Base-by-base conservation (phyloP, 73 alveolate species). In the Paramecium tetraurelia region DNA sequence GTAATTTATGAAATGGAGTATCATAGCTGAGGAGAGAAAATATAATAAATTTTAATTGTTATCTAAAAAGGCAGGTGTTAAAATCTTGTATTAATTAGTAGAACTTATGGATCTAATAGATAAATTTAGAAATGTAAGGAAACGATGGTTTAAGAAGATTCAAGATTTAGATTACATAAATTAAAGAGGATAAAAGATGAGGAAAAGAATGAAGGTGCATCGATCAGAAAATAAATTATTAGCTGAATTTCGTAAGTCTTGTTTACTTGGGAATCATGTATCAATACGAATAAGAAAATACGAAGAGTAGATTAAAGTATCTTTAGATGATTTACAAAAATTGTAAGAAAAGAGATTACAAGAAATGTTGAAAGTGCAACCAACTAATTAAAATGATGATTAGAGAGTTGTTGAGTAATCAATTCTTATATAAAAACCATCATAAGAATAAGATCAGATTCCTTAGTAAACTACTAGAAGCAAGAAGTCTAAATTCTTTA, bases 1-100 rank as follows among this genome's bases (percentile, higher is more conserved):
- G 21, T 43, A 80, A 46, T 31, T 80, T 22, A 41, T 80, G 57
- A 22, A 80, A 21, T 80, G 90, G 90, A 80, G 57, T 80, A 33
- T 43, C 2, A 41, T 80, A 18, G 10, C 21, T 9, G 90, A 80
- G 38, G 57, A 24, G n/a, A 46, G 70, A 18, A 44, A 27, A 44
- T 80, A 41, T 43, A 80, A 80, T 46, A 80, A 80, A 16, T 80
- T 80, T 80, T 24, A 31, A 10, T 27, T 48, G 7, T 20, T 80
- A 24, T 44, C 75, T 5, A 46, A 40, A n/a, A 80, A 80, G 18
- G 90, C 70, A 20, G 90, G 90, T 43, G 46, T 80, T 12, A 80
- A 80, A 21, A 44, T 80, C 18, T 3, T 48, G 2, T 80, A 80
- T 80, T 22, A 41, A 46, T 24, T 80, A 12, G 31, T 80, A 11